Evolutionary conservation across 345 rosid species (phyloP).

Genomic region (Atalantia buxifolia): DNA sequence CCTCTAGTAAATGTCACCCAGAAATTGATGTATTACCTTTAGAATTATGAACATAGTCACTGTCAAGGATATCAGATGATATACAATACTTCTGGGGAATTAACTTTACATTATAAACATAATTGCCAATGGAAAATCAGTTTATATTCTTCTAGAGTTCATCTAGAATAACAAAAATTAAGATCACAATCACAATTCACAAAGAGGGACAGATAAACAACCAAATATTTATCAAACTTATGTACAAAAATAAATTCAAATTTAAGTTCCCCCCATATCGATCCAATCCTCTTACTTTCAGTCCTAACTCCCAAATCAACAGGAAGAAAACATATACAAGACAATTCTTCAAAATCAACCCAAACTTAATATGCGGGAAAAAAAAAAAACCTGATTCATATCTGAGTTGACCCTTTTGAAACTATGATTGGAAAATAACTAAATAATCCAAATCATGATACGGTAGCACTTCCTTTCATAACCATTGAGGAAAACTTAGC

Average conservation of each 20-base stretch:
- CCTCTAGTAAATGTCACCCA: neutral
- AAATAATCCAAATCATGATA: neutral
- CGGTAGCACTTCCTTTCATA: neutral
- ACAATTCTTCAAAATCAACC: neutral
- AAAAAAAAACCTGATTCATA: neutral
- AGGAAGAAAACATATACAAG: neutral
- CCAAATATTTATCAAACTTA: neutral
- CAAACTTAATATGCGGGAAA: too few species aligned
- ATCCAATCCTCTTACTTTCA: neutral
- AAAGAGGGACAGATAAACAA: neutral
- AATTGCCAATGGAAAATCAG: neutral
- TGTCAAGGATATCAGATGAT: neutral
- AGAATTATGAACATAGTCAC: neutral
- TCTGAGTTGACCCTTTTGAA: neutral
- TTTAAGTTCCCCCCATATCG: neutral
- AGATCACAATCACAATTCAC: neutral
- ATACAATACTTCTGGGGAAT: neutral
- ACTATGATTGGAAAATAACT: neutral
- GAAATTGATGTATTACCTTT: neutral
- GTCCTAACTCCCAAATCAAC: neutral
- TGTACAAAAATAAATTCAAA: neutral
- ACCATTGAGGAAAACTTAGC: neutral
- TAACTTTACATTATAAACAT: neutral
- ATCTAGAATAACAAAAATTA: neutral
- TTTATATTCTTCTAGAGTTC: neutral